Base-by-base conservation (phyloP, 1,139 yeast species). In the Zygoascus meyerae region DNA sequence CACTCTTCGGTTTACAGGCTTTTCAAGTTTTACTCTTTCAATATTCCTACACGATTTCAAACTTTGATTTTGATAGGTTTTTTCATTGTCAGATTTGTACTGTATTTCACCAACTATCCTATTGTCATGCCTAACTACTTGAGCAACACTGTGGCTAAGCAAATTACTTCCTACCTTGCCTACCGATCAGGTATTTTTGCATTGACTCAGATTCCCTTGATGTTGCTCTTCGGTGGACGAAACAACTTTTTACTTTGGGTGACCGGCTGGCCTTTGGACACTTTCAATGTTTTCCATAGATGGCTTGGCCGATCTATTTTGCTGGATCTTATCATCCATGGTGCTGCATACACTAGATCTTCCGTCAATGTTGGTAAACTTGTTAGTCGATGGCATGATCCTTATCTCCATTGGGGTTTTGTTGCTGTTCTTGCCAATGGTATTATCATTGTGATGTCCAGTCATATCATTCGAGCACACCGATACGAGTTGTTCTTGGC, bases 31-130 rank as follows among this genome's bases (percentile, higher is more conserved):
- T 58, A 66, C 29, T 60, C 65, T 5, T 49, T 65, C 26, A 59
- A 74, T 34, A 62, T 80, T n/a, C 92, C 92, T 1, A 76, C 86
- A 1, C 71, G 89, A 52, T 64, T 73, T 42, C 89, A 80, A 62
- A 59, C 78, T 0, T 52, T 75, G 9, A 66, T 75, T 40, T 60
- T 81, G 11, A 48, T 65, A n/a, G 68, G 75, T 6, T 77, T 74
- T 59, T 55, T 73, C 9, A 56, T 70, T 2, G 58, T 79, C 52
- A 67, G 71, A 32, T 46, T 71, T 5, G 65, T 75, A 26, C 61
- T 74, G 36, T 46, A 65, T 34, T 65, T 69, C 30, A 60, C 69
- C 38, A 62, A 68, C 39, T 77, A 70, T 60, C 62, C 65, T 37
- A 65, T 67, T 49, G 71, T 71, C 42, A 62, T 61, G 46, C 65